Percentiles rank a stretch among this genome's conserved stretches.
These are phyloP conservation scores for Aspergillus sp. DNA, from an alignment of 2,329 filamentous ascomycete species.

Conservation along the genomic window DNA sequence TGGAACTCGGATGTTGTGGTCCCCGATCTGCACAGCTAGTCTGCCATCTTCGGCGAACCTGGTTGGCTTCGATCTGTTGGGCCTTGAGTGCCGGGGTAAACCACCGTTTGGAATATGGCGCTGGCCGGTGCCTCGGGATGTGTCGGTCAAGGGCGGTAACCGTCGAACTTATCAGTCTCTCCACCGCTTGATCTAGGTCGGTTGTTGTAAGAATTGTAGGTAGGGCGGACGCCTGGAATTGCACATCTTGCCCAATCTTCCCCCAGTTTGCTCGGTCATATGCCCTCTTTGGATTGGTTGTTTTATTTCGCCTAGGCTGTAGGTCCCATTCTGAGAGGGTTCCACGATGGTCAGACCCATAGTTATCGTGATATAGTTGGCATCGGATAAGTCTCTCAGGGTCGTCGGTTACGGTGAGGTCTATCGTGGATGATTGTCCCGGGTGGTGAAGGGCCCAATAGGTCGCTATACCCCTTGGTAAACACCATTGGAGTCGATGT, in stretches of 20 bases:
- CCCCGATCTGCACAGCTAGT: conserved; percentile 6
- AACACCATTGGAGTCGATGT: conserved; percentile 12
- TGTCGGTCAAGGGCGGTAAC: conserved; percentile 10
- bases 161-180: conserved; percentile 1
- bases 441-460: conserved; percentile 12
- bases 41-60: conserved; percentile 19
- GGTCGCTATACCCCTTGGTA: conserved; percentile 5
- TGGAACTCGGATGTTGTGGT: conserved; percentile 4
- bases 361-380: conserved; percentile 23
- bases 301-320: neutral
- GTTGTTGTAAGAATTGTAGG: conserved; percentile 5
- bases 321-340: conserved; percentile 22
- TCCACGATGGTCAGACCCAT: conserved; percentile 20
- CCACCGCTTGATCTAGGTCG: conserved; percentile 6
- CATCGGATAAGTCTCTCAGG: conserved; percentile 17
- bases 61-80: conserved; percentile 20
- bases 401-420: conserved; percentile 16
- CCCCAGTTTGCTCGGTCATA: conserved; percentile 14
- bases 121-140: conserved; percentile 8
- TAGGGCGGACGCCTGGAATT: conserved; percentile 6
- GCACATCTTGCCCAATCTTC: conserved; percentile 5
- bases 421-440: conserved; percentile 11
- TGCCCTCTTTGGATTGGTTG: conserved; percentile 9
- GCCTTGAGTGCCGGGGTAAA: conserved; percentile 24
- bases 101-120: conserved; percentile 24